Conservation (phyloP, 1,139 yeast genomes). For the Komagataea norvegica region DNA sequence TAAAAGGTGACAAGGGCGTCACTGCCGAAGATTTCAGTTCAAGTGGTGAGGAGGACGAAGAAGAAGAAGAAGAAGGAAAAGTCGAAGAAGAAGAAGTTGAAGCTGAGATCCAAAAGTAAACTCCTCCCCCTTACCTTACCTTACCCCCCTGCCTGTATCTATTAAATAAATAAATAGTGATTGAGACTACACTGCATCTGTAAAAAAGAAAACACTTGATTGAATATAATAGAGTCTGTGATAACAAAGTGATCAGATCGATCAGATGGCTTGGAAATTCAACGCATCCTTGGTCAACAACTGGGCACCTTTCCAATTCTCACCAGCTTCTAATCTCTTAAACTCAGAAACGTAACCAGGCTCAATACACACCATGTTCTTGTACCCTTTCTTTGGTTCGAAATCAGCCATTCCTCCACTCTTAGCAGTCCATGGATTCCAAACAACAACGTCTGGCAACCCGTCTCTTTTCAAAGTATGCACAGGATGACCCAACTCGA, state of each 20-base stretch:
- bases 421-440: conserved; percentile 95
- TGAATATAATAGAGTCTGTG: no score
- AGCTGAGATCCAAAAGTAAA: conserved; percentile 10
- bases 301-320: conserved; percentile 69
- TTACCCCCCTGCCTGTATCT: no score
- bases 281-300: conserved; percentile 37
- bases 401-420: conserved; percentile 82
- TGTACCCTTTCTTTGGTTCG: conserved; percentile 76
- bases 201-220: neutral
- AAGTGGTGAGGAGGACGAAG: conserved; percentile 29
- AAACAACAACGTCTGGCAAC: conserved; percentile 86
- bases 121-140: no score
- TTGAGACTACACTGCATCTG: neutral
- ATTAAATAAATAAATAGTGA: neutral
- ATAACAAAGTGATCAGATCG: no score
- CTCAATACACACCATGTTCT: conserved; percentile 88
- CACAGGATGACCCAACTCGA: conserved; percentile 63
- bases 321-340: conserved; percentile 57
- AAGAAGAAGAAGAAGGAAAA: conserved; percentile 15
- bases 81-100: conserved; percentile 26
- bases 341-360: conserved; percentile 83
- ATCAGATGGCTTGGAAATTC: conserved; percentile 34
- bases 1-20: conserved; percentile 30
- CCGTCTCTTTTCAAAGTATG: conserved; percentile 61
- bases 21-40: conserved; percentile 33